A percentile compares a stretch with the other conserved stretches of the same genome.
These are phyloP conservation scores for Emergomyces africanus DNA, from an alignment of 2,329 filamentous ascomycete species.

Conservation along the genomic window DNA sequence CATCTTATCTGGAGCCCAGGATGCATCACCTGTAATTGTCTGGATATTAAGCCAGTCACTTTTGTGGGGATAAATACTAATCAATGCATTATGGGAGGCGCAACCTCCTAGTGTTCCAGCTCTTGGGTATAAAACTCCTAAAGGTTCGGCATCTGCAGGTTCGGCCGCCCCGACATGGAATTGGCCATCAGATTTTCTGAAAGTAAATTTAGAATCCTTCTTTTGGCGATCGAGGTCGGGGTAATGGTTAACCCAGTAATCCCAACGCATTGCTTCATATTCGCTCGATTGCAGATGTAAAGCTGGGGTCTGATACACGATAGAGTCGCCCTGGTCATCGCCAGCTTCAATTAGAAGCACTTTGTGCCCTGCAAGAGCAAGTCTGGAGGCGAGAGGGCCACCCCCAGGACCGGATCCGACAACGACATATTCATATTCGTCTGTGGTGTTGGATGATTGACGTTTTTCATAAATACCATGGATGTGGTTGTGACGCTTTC, in stretches of 20 bases:
- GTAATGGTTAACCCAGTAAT: constrained; percentile 53
- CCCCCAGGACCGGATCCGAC: constrained; percentile 50
- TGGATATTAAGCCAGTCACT: constrained; percentile 47
- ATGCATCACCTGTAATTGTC: constrained; percentile 44
- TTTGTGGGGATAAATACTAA: constrained; percentile 45
- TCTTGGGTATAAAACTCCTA: constrained; percentile 46
- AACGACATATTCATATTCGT: constrained; percentile 48
- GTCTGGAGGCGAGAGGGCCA: constrained; percentile 44
- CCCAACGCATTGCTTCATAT: constrained; percentile 45
- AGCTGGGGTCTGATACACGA: constrained; percentile 43
- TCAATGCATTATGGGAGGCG: constrained; percentile 48
- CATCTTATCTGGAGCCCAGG: constrained; percentile 46
- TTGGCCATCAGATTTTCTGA: constrained; percentile 38
- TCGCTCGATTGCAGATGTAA: constrained; percentile 43
- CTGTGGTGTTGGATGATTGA: not conserved
- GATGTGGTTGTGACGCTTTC: not conserved
- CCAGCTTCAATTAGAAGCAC: constrained; percentile 51
- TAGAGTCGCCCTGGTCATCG: constrained; percentile 41
- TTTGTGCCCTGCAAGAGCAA: constrained; percentile 47
- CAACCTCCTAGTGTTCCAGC: constrained; percentile 45
- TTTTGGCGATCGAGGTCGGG: constrained; percentile 40
- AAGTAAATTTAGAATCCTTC: constrained; percentile 47
- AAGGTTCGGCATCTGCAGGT: constrained; percentile 36
- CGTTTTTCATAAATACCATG: not conserved
- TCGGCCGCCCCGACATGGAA: constrained; percentile 42